Base-by-base conservation (phyloP, 2,329 filamentous ascomycete species). In the Harringtonia aguacate region DNA sequence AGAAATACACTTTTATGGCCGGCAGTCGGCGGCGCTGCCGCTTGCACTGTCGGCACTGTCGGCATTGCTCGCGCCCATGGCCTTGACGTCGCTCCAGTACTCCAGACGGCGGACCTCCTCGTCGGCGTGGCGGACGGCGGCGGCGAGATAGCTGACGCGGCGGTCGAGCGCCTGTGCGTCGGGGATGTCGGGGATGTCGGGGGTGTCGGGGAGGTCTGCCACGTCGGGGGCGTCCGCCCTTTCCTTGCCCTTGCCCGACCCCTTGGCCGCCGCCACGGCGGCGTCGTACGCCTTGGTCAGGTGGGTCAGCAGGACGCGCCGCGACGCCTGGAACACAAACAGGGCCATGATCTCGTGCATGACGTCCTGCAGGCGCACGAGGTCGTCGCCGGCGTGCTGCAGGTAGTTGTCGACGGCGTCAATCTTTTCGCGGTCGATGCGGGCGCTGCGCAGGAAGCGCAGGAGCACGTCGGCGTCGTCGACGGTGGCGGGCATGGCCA, bases 371-470 rank as follows among this genome's bases (percentile, higher is more conserved):
- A 98, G 67, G 48, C 87, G 84, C 43, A 73, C 72, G 24, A 97
- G 66, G 53, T 95, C 87, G 7, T 77, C 77, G 18, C 78, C 77
- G 14, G 78, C 85, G 43, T 92, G 72, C 35, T 79, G 68, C n/a
- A 95, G 69, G 57, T 95, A 98, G 49, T 77, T 84, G 54, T 84
- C 79, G 20, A 95, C 73, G 0, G 83, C 52, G 48, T 90, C 82
- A 46, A 94, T 79, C 66, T 92, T 97, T 65, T 97, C 90, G 29
- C 92, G 77, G 58, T 98, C 92, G 52, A 98, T 86, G 8, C 56
- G 75, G 7, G 84, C 78, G 33, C 65, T 66, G 49, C 80, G 82
- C 44, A 98, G 62, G 3, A 77, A 73, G 20, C 63, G 65, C 66
- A 94, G 72, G 22, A 98, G 67, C 4, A 77, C 76, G 4, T 79